phyloP scores from a whole-genome alignment of 2,329 filamentous ascomycete genomes.

The Venturia effusa region DNA sequence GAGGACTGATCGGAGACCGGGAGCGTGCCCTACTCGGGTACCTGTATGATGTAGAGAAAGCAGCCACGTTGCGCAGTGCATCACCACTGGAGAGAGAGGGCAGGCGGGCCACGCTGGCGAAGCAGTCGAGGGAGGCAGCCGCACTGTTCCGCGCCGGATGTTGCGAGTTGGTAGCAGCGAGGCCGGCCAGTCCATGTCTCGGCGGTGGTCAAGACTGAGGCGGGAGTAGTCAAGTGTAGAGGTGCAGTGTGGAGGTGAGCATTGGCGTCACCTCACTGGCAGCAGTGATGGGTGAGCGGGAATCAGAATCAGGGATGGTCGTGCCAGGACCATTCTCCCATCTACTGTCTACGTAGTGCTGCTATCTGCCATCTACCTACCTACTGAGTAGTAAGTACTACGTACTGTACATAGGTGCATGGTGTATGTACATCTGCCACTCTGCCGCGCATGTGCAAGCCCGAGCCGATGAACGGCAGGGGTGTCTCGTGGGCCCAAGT shows the following conservation, averaged over 20 bases:
- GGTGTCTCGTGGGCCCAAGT: slow-evolving; percentile 1
- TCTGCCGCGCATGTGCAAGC: slow-evolving; percentile 2
- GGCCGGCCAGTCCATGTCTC: background rate
- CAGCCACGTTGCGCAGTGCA: background rate
- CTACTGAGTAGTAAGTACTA: too few relatives aligned
- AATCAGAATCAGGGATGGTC: background rate
- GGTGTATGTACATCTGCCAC: background rate
- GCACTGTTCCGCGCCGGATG: background rate
- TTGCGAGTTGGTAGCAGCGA: background rate
- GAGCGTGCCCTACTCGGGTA: background rate
- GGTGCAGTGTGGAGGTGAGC: slow-evolving; percentile 1
- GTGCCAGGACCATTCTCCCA: too few relatives aligned
- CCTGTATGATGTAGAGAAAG: slow-evolving; percentile 2
- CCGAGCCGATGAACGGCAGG: background rate
- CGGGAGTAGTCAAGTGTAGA: background rate
- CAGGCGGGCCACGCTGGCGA: too few relatives aligned
- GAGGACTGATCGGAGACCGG: background rate
- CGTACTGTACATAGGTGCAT: too few relatives aligned
- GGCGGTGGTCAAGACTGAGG: background rate
- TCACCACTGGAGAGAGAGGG: background rate
- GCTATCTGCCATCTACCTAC: too few relatives aligned
- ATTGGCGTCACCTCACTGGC: background rate
- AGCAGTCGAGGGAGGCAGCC: background rate
- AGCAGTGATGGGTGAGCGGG: background rate
- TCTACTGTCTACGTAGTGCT: too few relatives aligned